Base-by-base conservation (phyloP, 2,329 filamentous ascomycete genomes). In the Ciborinia camelliae region DNA sequence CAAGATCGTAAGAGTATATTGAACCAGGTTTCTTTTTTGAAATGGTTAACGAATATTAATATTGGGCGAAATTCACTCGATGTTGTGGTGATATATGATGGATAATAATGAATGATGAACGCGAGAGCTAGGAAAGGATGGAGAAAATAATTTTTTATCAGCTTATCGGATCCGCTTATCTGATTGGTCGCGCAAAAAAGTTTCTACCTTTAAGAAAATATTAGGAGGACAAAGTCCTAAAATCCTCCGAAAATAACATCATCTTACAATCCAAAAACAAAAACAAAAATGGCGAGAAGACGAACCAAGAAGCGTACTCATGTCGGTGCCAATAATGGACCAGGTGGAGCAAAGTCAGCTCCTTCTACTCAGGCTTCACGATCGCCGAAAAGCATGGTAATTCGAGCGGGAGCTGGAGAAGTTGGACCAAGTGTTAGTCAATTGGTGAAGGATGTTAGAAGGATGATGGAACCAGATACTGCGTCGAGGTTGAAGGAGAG, bases 381-480 rank as follows among this genome's bases (percentile, higher is more conserved):
- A 69, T 84, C 87, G 60, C 95, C 95, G 41, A 97, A 97, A 83
- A 96, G 90, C 76, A 97, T 99, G 94, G 94, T 99, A 65, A 97
- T 99, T 77, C 91, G 95, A 71, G 93, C 97, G 73, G 95, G 95
- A 72, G 94, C 93, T 72, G 90, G 92, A 73, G 91, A 97, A 75
- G 92, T 99, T 61, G 95, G 95, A 65, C 86, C 91, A 66, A 96
- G 90, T 76, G 85, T 99, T 72, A 94, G 89, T 76, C 93, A 98
- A 79, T 82, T 99, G 71, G 93, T 94, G 28, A 88, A 90, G 71
- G 95, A 99, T 79, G 90, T 98, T 66, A 88, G 95, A 72, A 84
- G 84, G 63, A 94, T 98, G 80, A 96, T 99, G 92, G 92, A 98
- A 78, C 95, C 95, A 0, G 91, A 92, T 62, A 99, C 95, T 4